Evolutionary conservation across 345 rosid genomes (phyloP), one percentile per base, ranked within the genome.

Genomic region (Murraya paniculata): DNA sequence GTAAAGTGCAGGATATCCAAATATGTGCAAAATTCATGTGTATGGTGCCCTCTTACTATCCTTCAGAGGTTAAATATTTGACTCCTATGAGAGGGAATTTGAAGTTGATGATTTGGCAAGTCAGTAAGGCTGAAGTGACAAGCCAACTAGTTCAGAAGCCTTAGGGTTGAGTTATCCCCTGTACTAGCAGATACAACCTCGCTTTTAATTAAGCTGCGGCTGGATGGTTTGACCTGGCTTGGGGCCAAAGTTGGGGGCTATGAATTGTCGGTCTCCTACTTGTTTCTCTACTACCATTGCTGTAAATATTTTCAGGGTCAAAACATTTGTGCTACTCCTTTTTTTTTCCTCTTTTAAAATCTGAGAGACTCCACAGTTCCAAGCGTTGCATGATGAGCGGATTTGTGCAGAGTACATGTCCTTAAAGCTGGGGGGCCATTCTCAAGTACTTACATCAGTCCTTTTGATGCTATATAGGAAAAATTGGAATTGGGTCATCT

Each of bases 401-500:
- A 35, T 28, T 68, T 50, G 57, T 78, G 62, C 79, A 70, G 73
- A 18, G 22, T 65, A 31, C 27, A 41, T 50, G 53, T 72, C 67
- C 74, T 73, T 81, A 73, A 73, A 75, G 81, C 73, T 35, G 73
- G 60, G 68, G 68, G 79, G 66, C 74, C 88, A 78, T 81, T 75
- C 53, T 31, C 64, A 27, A 69, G 89, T 79, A 79, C 82, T 33
- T 74, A 10, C 58, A 66, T 60, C 76, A 25, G 88, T 83, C 81
- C 74, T 73, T 79, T 36, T 31, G 78, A 77, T 72, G 71, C 71
- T 30, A 45, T 62, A 41, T 66, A 53, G 33, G 80, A 38, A 68
- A 71, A 82, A 75, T 58, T 60, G 55, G 71, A 81, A 79, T 33
- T 82, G 83, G 86, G 77, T 78, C 81, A 70, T 72, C 79, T 58